Evolutionary conservation across 2,329 filamentous ascomycete genomes (phyloP), one percentile per base, ranked within the genome.

Genomic region (Ophioceras dolichostomum): DNA sequence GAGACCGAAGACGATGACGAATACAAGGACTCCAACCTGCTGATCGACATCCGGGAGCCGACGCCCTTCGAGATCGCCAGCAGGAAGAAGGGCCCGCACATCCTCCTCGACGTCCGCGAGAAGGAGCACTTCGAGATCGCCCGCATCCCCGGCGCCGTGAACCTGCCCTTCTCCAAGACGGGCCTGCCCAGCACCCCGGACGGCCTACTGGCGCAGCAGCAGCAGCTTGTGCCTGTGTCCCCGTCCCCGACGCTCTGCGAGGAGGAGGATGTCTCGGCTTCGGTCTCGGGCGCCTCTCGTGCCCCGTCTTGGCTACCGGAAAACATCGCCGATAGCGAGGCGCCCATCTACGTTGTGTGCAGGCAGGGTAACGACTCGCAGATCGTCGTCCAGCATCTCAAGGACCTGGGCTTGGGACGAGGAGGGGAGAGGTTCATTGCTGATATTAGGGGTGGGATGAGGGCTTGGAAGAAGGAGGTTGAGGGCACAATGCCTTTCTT

Each of bases 91-190:
- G 51, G 2, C 5, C 10, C 7, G 9, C 75, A 80, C 37, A 51
- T 84, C 1, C 59, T 95, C 2, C 57, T 96, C 3, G 91, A 96
- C 46, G 86, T 94, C 1, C 70, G 91, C 2, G 86, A 94, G 47
- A 76, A 76, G 48, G 83, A 86, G 20, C 85, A 94, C 42, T 95
- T 84, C 46, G 79, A 82, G 13, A 77, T 96, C 32, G 87, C 81
- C 44, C 77, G 69, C 42, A 65, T 98, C 7, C 65, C 76, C 0
- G 82, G 82, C 0, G 85, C 84, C 19, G 60, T 93, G 36, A 95
- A 86, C 47, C 55, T 87, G 1, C 83, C 76, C 0, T 83, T 80
- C 49, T 81, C 75, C 10, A 64, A 57, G 42, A 46, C 50, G 10
- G 46, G n/a, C n/a, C n/a, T n/a, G n/a, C n/a, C n/a, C n/a, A n/a